phyloP scores from a whole-genome alignment of 768 basidiomycete species.

The Rhodotorula diobovata region DNA sequence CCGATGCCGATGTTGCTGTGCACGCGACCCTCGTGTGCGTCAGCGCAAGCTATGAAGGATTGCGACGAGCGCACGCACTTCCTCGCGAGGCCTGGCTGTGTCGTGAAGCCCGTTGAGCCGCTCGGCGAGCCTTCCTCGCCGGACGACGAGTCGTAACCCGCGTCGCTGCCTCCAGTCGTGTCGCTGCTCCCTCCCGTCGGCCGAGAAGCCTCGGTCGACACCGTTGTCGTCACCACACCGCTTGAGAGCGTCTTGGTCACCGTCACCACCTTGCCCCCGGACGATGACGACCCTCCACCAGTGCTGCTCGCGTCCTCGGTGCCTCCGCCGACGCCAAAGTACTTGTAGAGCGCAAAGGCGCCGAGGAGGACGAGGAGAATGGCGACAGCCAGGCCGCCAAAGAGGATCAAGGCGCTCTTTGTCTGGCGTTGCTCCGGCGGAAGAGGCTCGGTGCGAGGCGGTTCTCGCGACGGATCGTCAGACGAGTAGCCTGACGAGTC shows the following conservation, averaged over 20 bases:
- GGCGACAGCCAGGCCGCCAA: constrained; percentile 9
- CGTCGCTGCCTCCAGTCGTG: neutral
- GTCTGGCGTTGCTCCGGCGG: neutral
- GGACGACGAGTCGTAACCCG: too few species aligned
- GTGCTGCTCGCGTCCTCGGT: too few species aligned
- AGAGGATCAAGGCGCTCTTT: neutral
- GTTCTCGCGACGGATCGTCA: neutral
- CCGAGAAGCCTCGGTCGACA: neutral
- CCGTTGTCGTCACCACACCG: constrained; percentile 3
- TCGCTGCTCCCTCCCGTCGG: neutral
- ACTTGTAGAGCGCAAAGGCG: neutral
- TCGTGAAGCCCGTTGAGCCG: neutral
- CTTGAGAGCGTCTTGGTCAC: neutral
- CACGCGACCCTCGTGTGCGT: neutral
- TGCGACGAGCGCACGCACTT: neutral
- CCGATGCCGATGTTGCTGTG: constrained; percentile 27
- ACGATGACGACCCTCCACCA: too few species aligned
- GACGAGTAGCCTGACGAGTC: neutral
- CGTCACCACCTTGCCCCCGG: neutral
- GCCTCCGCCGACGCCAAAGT: neutral
- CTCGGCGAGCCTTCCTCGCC: neutral
- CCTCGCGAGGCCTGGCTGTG: neutral
- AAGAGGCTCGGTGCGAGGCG: neutral
- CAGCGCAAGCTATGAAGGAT: neutral
- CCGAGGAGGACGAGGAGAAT: constrained; percentile 14